phyloP scores from a whole-genome alignment of 768 basidiomycete genomes.

The Gloeopeniophorella convolvens region DNA sequence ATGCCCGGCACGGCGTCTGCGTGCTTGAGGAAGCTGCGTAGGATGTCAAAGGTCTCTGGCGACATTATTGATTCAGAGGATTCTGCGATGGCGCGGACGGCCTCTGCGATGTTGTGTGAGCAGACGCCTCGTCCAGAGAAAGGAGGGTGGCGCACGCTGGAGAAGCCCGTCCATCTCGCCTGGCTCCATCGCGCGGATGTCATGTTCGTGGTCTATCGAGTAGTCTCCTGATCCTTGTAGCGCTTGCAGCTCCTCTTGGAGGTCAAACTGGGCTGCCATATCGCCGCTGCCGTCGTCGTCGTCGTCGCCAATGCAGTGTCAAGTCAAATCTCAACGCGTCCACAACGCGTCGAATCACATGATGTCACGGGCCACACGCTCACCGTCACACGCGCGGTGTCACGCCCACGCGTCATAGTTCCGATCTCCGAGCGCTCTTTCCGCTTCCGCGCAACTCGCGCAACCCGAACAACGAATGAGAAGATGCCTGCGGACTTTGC shows the following conservation, averaged over 20 bases:
- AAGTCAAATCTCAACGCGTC: neutral
- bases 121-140: neutral
- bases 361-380: too few species aligned
- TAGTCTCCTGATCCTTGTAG: constrained; percentile 57
- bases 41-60: constrained; percentile 69
- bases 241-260: constrained; percentile 70
- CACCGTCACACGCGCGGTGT: neutral
- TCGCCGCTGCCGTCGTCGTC: neutral
- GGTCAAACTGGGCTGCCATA: constrained; percentile 47
- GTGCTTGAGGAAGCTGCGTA: constrained; percentile 76
- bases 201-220: constrained; percentile 61
- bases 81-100: constrained; percentile 75
- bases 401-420: neutral
- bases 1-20: constrained; percentile 53
- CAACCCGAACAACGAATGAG: too few species aligned
- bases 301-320: neutral
- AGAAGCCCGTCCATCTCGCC: constrained; percentile 39
- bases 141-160: constrained; percentile 39
- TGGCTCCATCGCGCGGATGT: constrained; percentile 50
- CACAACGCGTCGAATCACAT: constrained; percentile 7
- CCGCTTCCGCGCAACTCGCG: neutral
- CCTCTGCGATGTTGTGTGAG: constrained; percentile 39
- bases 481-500: too few species aligned
- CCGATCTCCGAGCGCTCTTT: neutral
- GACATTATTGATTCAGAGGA: constrained; percentile 68